Conservation (phyloP, 192 early-diverging fungal genomes). For the Umbelopsis ramanniana region DNA sequence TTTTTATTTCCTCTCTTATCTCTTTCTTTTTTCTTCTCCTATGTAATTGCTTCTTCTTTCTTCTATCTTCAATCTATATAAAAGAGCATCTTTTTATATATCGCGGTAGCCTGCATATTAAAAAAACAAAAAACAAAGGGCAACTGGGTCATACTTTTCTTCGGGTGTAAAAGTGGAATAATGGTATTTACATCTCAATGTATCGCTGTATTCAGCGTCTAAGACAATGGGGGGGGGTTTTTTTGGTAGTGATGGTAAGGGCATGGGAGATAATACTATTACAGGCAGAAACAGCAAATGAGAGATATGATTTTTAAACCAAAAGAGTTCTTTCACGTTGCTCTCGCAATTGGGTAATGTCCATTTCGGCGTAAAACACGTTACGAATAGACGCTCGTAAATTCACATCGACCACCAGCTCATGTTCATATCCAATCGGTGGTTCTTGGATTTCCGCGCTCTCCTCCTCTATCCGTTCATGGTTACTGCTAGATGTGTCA, state of each 20-base stretch:
- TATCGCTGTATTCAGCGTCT: background rate
- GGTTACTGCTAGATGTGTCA: constrained; percentile 1
- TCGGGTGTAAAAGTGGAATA: background rate
- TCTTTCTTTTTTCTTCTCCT: constrained; percentile 6
- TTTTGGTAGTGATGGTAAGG: background rate
- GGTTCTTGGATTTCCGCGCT: background rate
- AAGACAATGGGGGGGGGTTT: background rate
- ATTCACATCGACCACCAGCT: constrained; percentile 34
- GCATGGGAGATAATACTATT: background rate
- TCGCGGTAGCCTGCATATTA: too few relatives aligned
- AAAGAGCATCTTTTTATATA: constrained; percentile 1
- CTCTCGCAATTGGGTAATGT: constrained; percentile 18
- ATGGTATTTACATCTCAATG: background rate
- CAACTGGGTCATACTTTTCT: too few relatives aligned
- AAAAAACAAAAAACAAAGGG: too few relatives aligned
- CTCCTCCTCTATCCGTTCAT: constrained; percentile 25
- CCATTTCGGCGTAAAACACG: constrained; percentile 37
- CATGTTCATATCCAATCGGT: constrained; percentile 30
- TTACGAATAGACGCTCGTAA: constrained; percentile 33
- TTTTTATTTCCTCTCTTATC: background rate
- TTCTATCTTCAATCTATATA: constrained; percentile 14
- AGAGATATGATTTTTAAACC: background rate
- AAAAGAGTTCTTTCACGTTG: constrained; percentile 11
- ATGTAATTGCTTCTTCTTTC: constrained; percentile 12
- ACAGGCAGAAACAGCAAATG: background rate